Percentiles rank a stretch among this genome's conserved stretches.
phyloP scores from a whole-genome alignment of 2,329 filamentous ascomycete genomes.

The Cercospora janseana region DNA sequence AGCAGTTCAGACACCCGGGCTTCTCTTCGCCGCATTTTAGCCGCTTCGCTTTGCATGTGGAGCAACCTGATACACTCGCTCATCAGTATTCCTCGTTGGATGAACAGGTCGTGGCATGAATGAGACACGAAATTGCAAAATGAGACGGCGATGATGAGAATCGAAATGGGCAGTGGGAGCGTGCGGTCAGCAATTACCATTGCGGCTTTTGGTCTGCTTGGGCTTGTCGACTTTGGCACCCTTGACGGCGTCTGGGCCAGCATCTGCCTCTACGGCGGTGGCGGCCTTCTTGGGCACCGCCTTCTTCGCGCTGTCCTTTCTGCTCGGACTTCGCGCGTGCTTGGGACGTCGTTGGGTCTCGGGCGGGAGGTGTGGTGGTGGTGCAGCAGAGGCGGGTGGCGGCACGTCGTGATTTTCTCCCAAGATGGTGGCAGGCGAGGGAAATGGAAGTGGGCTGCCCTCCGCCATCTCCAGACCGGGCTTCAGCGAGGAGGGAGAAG shows the following conservation, averaged over 20 bases:
- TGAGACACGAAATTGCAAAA: not conserved
- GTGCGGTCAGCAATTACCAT: slow-evolving; percentile 55
- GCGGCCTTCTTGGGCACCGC: slow-evolving; percentile 25
- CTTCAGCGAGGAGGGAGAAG: not conserved
- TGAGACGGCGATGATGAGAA: slow-evolving; percentile 1
- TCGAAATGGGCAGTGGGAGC: slow-evolving; percentile 10
- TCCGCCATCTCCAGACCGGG: slow-evolving; percentile 46
- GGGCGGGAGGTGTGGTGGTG: slow-evolving; percentile 23
- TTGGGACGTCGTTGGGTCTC: slow-evolving; percentile 33
- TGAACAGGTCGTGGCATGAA: not conserved
- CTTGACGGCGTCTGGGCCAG: slow-evolving; percentile 23
- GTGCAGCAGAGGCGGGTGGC: slow-evolving; percentile 29
- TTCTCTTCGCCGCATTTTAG: slow-evolving; percentile 74
- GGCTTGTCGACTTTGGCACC: slow-evolving; percentile 54
- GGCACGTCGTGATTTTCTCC: slow-evolving; percentile 23
- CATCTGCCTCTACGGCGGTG: slow-evolving; percentile 17
- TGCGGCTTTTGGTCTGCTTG: slow-evolving; percentile 73
- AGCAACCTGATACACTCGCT: slow-evolving; percentile 55
- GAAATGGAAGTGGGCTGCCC: slow-evolving; percentile 54
- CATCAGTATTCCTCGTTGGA: slow-evolving; percentile 25
- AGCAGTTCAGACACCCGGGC: slow-evolving; percentile 39
- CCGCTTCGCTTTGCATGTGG: slow-evolving; percentile 70
- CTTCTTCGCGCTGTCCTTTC: slow-evolving; percentile 29
- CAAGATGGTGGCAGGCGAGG: slow-evolving; percentile 58
- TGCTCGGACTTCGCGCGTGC: slow-evolving; percentile 28